Evolutionary conservation across 441 rosid species (phyloP).

Genomic region (Populus tomentosa): DNA sequence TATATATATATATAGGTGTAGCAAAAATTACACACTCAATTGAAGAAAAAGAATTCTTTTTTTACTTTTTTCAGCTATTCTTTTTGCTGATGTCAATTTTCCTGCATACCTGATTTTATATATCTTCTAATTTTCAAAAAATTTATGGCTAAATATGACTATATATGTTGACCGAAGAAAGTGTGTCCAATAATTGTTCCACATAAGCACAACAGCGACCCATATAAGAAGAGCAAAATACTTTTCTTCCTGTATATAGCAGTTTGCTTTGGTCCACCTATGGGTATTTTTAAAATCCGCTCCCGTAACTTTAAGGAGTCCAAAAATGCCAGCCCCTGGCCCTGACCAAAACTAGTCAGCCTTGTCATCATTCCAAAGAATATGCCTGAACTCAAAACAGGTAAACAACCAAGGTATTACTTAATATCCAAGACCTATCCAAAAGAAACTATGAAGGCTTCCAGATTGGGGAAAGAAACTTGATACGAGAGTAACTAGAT

Average conservation of each 20-base stretch:
- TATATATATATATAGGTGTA: neutral
- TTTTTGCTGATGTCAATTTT: neutral
- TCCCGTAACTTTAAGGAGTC: too few relatives aligned
- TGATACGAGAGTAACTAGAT: neutral
- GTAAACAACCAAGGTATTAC: slow-evolving; percentile 8
- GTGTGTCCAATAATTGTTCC: too few relatives aligned
- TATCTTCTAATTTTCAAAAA: too few relatives aligned
- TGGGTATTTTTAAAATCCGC: neutral
- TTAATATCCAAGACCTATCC: neutral
- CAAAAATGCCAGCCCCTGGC: neutral
- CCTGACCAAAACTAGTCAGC: neutral
- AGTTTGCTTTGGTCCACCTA: too few relatives aligned
- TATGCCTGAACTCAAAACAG: slow-evolving; percentile 2
- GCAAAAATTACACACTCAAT: neutral
- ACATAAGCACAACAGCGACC: neutral
- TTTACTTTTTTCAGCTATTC: neutral
- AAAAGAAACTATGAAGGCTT: neutral
- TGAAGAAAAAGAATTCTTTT: neutral
- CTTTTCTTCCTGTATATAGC: neutral
- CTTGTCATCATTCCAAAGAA: slow-evolving; percentile 5
- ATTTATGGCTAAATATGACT: too few relatives aligned
- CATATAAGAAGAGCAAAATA: neutral
- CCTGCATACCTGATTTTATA: neutral
- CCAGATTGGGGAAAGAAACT: neutral
- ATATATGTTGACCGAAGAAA: too few relatives aligned